Percentiles rank a stretch among this genome's conserved stretches.
These are phyloP conservation scores for Gymnopus androsaceus DNA, from an alignment of 1,284 basidiomycete genomes.

Conservation along the genomic window DNA sequence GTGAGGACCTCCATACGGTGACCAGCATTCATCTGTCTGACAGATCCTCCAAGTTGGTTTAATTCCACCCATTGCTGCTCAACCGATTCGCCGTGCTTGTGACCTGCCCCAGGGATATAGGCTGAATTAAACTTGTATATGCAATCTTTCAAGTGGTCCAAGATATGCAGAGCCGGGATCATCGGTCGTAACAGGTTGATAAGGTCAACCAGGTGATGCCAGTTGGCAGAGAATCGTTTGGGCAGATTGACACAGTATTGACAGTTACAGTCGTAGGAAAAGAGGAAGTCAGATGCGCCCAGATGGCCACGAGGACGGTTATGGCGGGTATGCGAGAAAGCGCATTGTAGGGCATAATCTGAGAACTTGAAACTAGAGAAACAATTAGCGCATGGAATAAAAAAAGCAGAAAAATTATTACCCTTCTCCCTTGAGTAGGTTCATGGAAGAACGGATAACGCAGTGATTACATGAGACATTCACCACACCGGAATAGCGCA, in stretches of 20 bases:
- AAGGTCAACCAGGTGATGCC: background rate
- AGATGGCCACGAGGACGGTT: background rate
- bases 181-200: constrained; percentile 13
- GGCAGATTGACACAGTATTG: background rate
- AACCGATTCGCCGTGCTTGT: constrained; percentile 29
- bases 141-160: constrained; percentile 27
- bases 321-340: background rate
- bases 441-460: constrained; percentile 2
- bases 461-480: constrained; percentile 13
- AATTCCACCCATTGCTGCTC: constrained; percentile 26
- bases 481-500: constrained; percentile 10
- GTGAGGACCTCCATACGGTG: constrained; percentile 27
- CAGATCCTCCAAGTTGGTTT: constrained; percentile 26
- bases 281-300: background rate
- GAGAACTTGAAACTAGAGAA: constrained; percentile 3
- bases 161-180: constrained; percentile 26
- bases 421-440: constrained; percentile 2
- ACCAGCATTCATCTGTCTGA: constrained; percentile 27
- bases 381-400: background rate
- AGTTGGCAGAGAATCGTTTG: background rate
- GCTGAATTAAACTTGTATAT: constrained; percentile 23
- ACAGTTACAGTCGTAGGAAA: constrained; percentile 1
- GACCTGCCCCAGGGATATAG: constrained; percentile 20
- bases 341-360: background rate
- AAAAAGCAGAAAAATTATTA: background rate